Evolutionary conservation across 2,329 filamentous ascomycete species (phyloP).

Genomic region (Fonsecaea monophora): DNA sequence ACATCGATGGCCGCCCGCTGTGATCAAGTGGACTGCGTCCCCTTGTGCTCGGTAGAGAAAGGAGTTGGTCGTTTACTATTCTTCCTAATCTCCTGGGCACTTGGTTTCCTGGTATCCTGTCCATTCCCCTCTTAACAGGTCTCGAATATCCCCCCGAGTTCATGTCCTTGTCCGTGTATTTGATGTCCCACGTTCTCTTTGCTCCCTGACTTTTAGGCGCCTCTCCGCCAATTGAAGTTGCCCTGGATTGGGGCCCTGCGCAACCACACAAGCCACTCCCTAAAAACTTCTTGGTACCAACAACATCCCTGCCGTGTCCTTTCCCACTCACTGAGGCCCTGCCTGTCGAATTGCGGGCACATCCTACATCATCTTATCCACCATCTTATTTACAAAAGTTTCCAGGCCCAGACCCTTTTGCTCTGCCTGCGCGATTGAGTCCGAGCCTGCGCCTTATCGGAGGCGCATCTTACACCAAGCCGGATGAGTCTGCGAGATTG

Average conservation of each 20-base stretch:
- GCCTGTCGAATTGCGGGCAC: background rate
- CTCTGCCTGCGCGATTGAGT: background rate
- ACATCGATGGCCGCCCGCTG: conserved; percentile 26
- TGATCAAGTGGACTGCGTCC: background rate
- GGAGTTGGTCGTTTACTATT: background rate
- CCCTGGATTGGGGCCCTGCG: conserved; percentile 1
- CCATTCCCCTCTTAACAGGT: background rate
- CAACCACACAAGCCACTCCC: background rate
- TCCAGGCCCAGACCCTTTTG: background rate
- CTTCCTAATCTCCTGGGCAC: background rate
- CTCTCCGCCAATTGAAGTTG: conserved; percentile 1
- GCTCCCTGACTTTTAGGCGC: background rate
- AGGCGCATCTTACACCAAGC: background rate
- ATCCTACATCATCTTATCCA: conserved; percentile 6
- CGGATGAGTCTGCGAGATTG: background rate
- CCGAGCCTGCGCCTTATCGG: background rate
- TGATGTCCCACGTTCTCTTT: background rate
- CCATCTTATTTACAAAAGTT: conserved; percentile 2
- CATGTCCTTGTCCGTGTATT: background rate
- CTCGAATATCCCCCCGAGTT: too few relatives aligned
- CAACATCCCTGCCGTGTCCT: conserved; percentile 1
- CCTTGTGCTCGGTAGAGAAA: background rate
- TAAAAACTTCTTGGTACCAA: background rate
- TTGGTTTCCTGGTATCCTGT: background rate
- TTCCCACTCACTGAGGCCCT: background rate